phyloP scores from a whole-genome alignment of 169 alveolate genomes.

The Eimeria maxima region DNA sequence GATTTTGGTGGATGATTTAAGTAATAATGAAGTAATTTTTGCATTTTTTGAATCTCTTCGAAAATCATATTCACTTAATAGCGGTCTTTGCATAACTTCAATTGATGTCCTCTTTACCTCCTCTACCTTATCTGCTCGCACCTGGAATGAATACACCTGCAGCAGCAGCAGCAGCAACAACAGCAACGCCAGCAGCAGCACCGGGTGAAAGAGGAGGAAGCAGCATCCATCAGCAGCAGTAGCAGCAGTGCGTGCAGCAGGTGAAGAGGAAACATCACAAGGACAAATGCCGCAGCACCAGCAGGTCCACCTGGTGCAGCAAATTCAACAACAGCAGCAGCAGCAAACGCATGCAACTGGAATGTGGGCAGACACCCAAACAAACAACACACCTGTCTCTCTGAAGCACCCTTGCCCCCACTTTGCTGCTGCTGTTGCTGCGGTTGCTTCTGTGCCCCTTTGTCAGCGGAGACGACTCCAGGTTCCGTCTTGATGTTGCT shows the following conservation, averaged over 20 bases:
- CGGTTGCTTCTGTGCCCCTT: slow-evolving; percentile 7
- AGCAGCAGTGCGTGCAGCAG: neutral
- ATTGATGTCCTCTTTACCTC: slow-evolving; percentile 95
- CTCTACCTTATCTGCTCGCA: slow-evolving; percentile 93
- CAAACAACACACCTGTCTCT: neutral
- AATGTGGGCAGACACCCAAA: too few species aligned
- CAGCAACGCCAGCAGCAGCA: neutral
- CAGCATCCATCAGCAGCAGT: slow-evolving; percentile 5
- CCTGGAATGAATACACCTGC: slow-evolving; percentile 93
- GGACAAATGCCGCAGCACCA: neutral
- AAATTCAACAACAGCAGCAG: neutral
- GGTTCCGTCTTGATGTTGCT: neutral
- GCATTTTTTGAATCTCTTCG: slow-evolving; percentile 94
- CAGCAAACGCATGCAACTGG: neutral
- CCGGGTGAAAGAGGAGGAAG: neutral
- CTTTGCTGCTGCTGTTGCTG: slow-evolving; percentile 39
- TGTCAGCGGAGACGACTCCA: neutral
- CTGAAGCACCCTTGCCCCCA: neutral
- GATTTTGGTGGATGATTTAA: slow-evolving; percentile 96
- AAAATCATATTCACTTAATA: slow-evolving; percentile 98
- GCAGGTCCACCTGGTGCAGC: neutral
- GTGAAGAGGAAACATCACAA: too few species aligned
- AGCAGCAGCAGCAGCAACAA: slow-evolving; percentile 15
- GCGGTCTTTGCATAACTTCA: slow-evolving; percentile 95
- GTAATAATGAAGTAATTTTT: slow-evolving; percentile 91